phyloP scores from a whole-genome alignment of 1,139 yeast genomes.

The Suzukiozyma palmioleophila region DNA sequence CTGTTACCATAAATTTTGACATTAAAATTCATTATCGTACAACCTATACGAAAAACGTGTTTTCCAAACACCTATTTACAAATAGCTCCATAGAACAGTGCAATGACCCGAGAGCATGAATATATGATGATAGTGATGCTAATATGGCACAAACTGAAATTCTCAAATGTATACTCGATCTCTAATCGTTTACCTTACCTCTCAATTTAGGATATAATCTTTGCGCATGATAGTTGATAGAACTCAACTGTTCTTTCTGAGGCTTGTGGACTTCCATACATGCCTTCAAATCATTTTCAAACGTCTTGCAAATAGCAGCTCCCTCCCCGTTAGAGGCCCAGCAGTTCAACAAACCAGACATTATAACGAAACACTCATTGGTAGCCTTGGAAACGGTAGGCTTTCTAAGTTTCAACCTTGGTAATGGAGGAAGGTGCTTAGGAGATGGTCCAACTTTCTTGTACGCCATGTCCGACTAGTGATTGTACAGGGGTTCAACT shows the following conservation, averaged over 20 bases:
- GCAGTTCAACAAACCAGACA: slow-evolving; percentile 85
- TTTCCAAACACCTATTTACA: slow-evolving; percentile 3
- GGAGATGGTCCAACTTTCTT: slow-evolving; percentile 26
- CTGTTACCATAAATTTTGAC: too few relatives aligned
- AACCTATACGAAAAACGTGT: not conserved
- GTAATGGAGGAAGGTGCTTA: slow-evolving; percentile 62
- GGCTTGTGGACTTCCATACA: slow-evolving; percentile 49
- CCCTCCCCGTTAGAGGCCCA: slow-evolving; percentile 97
- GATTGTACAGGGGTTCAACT: not conserved
- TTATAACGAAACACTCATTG: slow-evolving; percentile 73
- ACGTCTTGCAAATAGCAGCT: slow-evolving; percentile 54
- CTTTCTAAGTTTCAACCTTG: slow-evolving; percentile 67
- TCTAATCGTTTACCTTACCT: slow-evolving; percentile 68
- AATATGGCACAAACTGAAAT: too few relatives aligned
- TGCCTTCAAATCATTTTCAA: slow-evolving; percentile 50
- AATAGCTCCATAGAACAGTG: not conserved
- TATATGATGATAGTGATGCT: too few relatives aligned
- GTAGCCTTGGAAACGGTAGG: slow-evolving; percentile 53
- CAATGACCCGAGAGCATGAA: too few relatives aligned
- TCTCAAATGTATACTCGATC: too few relatives aligned
- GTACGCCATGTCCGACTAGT: slow-evolving; percentile 18
- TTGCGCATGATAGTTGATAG: slow-evolving; percentile 79
- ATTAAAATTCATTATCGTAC: not conserved
- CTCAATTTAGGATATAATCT: slow-evolving; percentile 75
- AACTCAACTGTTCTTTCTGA: slow-evolving; percentile 39